These are phyloP conservation scores for Alternaria postmessia DNA, from an alignment of 2,329 filamentous ascomycete genomes.

Conservation along the genomic window DNA sequence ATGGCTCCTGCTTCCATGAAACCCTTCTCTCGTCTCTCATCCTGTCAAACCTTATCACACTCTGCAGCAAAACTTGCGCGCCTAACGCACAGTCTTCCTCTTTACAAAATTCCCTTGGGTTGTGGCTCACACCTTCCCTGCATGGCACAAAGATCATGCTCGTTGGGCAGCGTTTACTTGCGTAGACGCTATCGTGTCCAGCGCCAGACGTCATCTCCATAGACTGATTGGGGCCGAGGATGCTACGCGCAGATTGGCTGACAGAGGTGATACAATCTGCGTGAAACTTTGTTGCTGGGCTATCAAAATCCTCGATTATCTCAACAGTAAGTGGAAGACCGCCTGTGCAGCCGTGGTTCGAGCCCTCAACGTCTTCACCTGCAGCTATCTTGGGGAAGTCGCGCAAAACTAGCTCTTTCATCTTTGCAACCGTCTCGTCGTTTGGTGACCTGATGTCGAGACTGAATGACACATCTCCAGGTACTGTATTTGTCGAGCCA, in stretches of 20 bases:
- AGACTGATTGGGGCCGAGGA: conserved; percentile 58
- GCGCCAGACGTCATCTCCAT: conserved; percentile 69
- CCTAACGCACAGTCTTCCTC: conserved; percentile 58
- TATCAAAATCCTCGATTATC: conserved; percentile 70
- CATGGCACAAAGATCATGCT: conserved; percentile 60
- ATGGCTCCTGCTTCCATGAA: conserved; percentile 40
- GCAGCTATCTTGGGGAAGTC: conserved; percentile 69
- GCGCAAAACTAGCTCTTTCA: conserved; percentile 64
- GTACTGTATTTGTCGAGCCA: conserved; percentile 77
- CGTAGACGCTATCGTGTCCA: conserved; percentile 66
- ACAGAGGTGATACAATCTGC: conserved; percentile 72
- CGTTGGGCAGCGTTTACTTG: conserved; percentile 55
- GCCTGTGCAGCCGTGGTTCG: conserved; percentile 55
- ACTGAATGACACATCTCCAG: conserved; percentile 71
- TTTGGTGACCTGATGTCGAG: conserved; percentile 71
- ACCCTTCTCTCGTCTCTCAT: conserved; percentile 51
- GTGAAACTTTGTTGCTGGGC: conserved; percentile 67
- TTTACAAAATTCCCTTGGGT: conserved; percentile 56
- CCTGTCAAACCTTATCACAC: conserved; percentile 59
- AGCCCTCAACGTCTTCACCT: conserved; percentile 61
- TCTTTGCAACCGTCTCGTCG: conserved; percentile 64
- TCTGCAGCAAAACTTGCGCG: conserved; percentile 60
- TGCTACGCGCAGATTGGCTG: conserved; percentile 66
- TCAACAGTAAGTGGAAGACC: conserved; percentile 63
- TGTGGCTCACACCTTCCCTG: conserved; percentile 58